These are phyloP conservation scores for Barnettozyma botsteinii DNA, from an alignment of 805 yeast genomes.

Conservation along the genomic window DNA sequence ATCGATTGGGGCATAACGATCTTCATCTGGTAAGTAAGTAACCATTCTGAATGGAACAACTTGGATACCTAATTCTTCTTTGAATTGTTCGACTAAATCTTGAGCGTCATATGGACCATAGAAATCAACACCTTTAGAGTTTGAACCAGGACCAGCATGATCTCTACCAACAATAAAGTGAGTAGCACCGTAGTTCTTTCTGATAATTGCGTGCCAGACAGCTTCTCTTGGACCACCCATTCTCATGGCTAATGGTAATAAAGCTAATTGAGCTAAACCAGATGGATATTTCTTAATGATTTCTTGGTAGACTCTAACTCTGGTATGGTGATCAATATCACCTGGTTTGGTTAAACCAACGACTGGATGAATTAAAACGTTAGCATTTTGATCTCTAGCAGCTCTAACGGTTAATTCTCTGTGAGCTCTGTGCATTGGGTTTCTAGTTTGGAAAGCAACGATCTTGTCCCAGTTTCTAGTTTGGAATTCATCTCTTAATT, in stretches of 20 bases:
- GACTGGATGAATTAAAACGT: constrained; percentile 90
- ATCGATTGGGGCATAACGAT: constrained; percentile 92
- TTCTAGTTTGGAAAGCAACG: constrained; percentile 96
- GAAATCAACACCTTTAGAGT: constrained; percentile 87
- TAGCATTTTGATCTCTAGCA: constrained; percentile 86
- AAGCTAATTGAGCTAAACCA: constrained; percentile 85
- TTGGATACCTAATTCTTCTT: constrained; percentile 75
- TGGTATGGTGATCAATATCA: constrained; percentile 95
- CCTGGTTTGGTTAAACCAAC: constrained; percentile 97
- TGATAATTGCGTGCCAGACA: constrained; percentile 94
- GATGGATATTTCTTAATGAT: constrained; percentile 88
- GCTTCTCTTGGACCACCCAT: constrained; percentile 99
- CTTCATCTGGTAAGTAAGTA: constrained; percentile 91
- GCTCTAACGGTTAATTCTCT: constrained; percentile 94
- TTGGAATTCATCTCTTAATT: constrained; percentile 77
- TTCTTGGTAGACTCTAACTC: constrained; percentile 92
- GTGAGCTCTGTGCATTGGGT: constrained; percentile 99
- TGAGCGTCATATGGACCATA: constrained; percentile 98
- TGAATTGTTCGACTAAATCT: constrained; percentile 69
- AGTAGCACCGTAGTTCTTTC: constrained; percentile 94
- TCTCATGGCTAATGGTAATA: constrained; percentile 95
- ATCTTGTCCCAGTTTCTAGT: constrained; percentile 81
- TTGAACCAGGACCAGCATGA: constrained; percentile 93
- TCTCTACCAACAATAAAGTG: constrained; percentile 98
- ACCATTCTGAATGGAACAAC: constrained; percentile 97